Conservation (phyloP, 2,329 filamentous ascomycete species). For the Drechslerella coelobrocha region DNA sequence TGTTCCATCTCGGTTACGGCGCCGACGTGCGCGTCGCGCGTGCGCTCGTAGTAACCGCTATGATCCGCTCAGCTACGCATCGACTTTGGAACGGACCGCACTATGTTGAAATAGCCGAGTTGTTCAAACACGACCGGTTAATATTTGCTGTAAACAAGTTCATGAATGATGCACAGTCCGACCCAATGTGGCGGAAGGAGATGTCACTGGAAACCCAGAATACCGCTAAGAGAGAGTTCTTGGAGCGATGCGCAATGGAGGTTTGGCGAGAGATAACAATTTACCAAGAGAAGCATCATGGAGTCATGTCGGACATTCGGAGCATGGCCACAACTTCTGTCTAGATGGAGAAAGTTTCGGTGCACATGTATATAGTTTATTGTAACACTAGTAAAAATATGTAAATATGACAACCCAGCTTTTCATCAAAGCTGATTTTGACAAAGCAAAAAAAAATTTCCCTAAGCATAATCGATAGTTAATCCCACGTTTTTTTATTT, state of each 20-base stretch:
- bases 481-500: too few species aligned
- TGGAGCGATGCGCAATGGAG: slow-evolving; percentile 30
- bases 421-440: too few species aligned
- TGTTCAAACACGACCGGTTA: slow-evolving; percentile 29
- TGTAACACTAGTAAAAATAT: too few species aligned
- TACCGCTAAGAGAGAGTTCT: slow-evolving; percentile 34
- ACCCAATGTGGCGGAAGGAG: slow-evolving; percentile 13
- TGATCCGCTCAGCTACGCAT: slow-evolving; percentile 24
- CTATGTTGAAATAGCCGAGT: not conserved
- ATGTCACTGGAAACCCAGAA: too few species aligned
- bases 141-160: slow-evolving; percentile 13
- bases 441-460: too few species aligned
- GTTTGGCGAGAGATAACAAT: slow-evolving; percentile 32
- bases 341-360: not conserved
- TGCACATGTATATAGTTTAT: slow-evolving; percentile 5
- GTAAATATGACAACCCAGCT: too few species aligned
- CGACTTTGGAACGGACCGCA: slow-evolving; percentile 16
- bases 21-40: slow-evolving; percentile 21
- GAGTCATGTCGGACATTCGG: not conserved
- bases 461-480: too few species aligned
- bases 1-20: slow-evolving; percentile 7
- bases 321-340: slow-evolving; percentile 3
- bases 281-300: slow-evolving; percentile 15
- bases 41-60: slow-evolving; percentile 17
- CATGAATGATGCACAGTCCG: slow-evolving; percentile 21